Conservation (phyloP, 345 rosid species). For the Corchorus capsularis region DNA sequence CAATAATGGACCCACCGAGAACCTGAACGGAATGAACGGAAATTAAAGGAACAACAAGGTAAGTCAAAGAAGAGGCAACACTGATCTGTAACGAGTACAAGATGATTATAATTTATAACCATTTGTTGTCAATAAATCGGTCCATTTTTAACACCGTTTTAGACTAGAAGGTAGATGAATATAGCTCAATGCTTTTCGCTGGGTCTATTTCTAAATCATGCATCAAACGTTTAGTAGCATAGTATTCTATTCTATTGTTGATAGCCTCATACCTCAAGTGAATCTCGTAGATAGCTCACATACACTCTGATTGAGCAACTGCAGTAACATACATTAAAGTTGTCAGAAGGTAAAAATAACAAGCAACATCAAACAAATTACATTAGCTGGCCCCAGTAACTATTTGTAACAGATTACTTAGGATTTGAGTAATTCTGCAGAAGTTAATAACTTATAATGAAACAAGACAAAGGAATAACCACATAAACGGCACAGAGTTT, state of each 20-base stretch:
- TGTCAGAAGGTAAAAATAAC: not conserved
- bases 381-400: not conserved
- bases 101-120: not conserved
- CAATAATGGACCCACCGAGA: slow-evolving; percentile 49
- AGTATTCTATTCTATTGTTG: not conserved
- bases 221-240: not conserved
- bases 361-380: not conserved
- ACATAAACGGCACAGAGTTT: too few relatives aligned
- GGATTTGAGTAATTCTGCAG: too few relatives aligned
- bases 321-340: slow-evolving; percentile 23
- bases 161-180: not conserved
- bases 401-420: not conserved
- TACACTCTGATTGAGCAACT: slow-evolving; percentile 67
- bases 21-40: slow-evolving; percentile 57
- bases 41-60: not conserved
- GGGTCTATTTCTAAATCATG: not conserved
- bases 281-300: slow-evolving; percentile 60
- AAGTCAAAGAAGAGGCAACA: not conserved
- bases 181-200: not conserved
- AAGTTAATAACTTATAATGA: too few relatives aligned
- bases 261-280: slow-evolving; percentile 51
- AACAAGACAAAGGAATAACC: too few relatives aligned
- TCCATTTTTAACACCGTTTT: not conserved
- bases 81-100: not conserved
- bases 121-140: not conserved